phyloP scores from a whole-genome alignment of 1,139 yeast genomes.

The Hanseniaspora gamundiae region DNA sequence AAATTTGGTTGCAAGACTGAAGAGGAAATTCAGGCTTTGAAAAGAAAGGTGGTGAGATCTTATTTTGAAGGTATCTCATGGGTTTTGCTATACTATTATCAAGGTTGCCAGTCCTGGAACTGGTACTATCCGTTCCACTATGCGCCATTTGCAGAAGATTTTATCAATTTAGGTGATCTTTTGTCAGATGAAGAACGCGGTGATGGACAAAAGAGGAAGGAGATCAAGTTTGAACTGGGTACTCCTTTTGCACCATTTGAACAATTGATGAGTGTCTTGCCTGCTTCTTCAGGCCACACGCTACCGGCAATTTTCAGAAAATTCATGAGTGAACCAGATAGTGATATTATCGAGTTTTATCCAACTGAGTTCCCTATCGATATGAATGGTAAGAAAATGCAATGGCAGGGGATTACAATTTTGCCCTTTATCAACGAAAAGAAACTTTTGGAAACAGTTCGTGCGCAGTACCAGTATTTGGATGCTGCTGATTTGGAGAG shows the following conservation, averaged over 20 bases:
- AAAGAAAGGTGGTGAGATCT: slow-evolving; percentile 51
- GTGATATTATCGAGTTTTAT: slow-evolving; percentile 83
- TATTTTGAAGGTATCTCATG: slow-evolving; percentile 94
- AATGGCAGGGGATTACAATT: slow-evolving; percentile 91
- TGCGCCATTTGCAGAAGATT: slow-evolving; percentile 94
- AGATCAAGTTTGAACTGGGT: slow-evolving; percentile 56
- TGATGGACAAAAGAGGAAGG: slow-evolving; percentile 10
- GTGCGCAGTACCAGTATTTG: slow-evolving; percentile 48
- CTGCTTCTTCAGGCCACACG: slow-evolving; percentile 92
- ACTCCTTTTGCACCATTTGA: slow-evolving; percentile 87
- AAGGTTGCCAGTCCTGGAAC: slow-evolving; percentile 97
- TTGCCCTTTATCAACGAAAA: slow-evolving; percentile 82
- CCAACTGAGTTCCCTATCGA: slow-evolving; percentile 84
- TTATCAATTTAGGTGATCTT: slow-evolving; percentile 46
- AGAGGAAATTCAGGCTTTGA: slow-evolving; percentile 43
- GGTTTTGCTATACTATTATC: slow-evolving; percentile 88
- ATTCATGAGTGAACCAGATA: slow-evolving; percentile 66
- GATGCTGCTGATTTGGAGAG: slow-evolving; percentile 60
- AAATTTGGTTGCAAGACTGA: slow-evolving; percentile 50
- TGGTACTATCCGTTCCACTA: slow-evolving; percentile 97
- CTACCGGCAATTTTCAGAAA: slow-evolving; percentile 76
- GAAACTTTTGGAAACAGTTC: slow-evolving; percentile 57
- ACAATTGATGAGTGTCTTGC: slow-evolving; percentile 93
- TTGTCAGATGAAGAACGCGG: slow-evolving; percentile 1
- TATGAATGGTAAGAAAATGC: slow-evolving; percentile 89